Base-by-base conservation (phyloP, 2,329 filamentous ascomycete genomes). In the Graphiopsis chlorocephala region DNA sequence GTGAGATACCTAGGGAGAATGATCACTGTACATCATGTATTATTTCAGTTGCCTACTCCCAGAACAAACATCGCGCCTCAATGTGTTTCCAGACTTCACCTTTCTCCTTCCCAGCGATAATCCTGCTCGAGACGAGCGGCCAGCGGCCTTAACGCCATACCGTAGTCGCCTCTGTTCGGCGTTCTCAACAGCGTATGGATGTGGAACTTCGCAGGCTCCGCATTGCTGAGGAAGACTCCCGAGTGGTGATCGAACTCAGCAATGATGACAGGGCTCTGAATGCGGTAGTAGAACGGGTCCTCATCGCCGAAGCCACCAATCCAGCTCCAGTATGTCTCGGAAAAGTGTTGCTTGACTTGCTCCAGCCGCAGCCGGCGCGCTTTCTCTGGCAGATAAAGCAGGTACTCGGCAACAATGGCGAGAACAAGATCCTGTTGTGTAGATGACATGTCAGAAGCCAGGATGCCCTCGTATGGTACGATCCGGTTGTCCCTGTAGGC, bases 161-260 rank as follows among this genome's bases (percentile, higher is more conserved):
- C 90, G 73, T 93, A 93, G 73, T 94, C 91, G 0, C 90, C 91
- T 0, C 79, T 86, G 74, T 94, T 93, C 0, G 91, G 91, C 33
- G 86, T 88, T 38, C 91, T 78, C 67, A 91, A 77, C 61, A 92
- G 77, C 0, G 90, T 93, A 74, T 94, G 91, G 25, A 91, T 90
- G 70, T 94, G 91, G 70, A 91, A 94, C 76, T 90, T 91, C 33
- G 87, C 87, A 0, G 90, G 90, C 75, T 90, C 85, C 58, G 81
- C 81, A 72, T 93, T 94, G 1, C 83, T 87, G 71, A 94, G 75
- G 70, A 93, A 93, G 0, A 93, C 90, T 0, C 90, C 90, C 0
- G 87, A 90, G 75, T 93, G 90, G 72, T 92, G 89, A 71, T 93
- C 91, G 71, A 94, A 91, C 80, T 94, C 91, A 60, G 89, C 80